A percentile compares a stretch with the other conserved stretches of the same genome.
These are phyloP conservation scores for Talaromyces sp. DNA, from an alignment of 2,329 filamentous ascomycete genomes.

Conservation along the genomic window DNA sequence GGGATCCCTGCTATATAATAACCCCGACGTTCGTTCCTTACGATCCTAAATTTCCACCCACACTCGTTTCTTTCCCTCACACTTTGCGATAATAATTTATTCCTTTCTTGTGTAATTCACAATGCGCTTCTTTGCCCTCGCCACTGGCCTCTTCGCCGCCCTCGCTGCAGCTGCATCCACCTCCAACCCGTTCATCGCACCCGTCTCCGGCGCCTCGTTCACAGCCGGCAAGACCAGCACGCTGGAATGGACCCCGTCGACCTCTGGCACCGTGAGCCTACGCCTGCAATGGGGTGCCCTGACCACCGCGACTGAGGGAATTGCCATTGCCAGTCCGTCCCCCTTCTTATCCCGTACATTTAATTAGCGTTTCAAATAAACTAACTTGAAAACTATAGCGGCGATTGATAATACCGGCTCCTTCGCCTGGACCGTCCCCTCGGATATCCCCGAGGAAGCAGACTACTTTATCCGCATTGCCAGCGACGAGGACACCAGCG, in stretches of 20 bases:
- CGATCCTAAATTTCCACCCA: conserved; percentile 4
- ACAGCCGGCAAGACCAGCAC: conserved; percentile 42
- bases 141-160: conserved; percentile 40
- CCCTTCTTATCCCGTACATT: not conserved
- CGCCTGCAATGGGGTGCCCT: conserved; percentile 43
- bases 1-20: not conserved
- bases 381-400: conserved; percentile 28
- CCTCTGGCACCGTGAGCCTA: conserved; percentile 47
- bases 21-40: conserved; percentile 2
- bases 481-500: conserved; percentile 36
- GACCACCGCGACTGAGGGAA: conserved; percentile 37
- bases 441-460: conserved; percentile 34
- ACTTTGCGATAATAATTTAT: not conserved
- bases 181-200: conserved; percentile 47
- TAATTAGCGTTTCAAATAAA: too few relatives aligned
- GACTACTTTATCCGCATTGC: conserved; percentile 53
- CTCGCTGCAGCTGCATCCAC: conserved; percentile 41
- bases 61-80: conserved; percentile 1
- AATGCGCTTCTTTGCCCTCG: conserved; percentile 7
- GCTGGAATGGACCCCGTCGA: conserved; percentile 47
- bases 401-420: conserved; percentile 44
- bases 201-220: conserved; percentile 38
- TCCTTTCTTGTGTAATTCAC: not conserved
- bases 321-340: conserved; percentile 39
- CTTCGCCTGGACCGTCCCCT: conserved; percentile 44